Conservation (phyloP, 2,329 filamentous ascomycete genomes). For the Bretziella fagacearum region DNA sequence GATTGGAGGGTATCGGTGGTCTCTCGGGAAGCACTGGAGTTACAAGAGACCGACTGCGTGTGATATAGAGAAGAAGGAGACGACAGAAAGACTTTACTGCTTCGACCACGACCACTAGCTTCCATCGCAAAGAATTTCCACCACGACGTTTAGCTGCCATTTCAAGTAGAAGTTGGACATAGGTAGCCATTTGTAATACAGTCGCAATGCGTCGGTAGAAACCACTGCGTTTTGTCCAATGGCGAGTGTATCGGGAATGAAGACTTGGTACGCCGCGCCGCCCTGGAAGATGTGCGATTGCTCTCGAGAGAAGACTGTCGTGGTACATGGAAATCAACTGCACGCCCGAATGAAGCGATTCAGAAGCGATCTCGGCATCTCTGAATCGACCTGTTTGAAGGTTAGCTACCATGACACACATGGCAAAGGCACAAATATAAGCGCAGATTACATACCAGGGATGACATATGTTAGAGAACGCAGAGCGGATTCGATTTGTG, state of each 20-base stretch:
- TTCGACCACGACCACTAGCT: constrained; percentile 71
- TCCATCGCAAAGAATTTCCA: constrained; percentile 66
- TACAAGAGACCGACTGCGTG: constrained; percentile 65
- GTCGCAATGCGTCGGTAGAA: constrained; percentile 70
- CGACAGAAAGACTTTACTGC: constrained; percentile 72
- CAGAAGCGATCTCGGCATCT: constrained; percentile 87
- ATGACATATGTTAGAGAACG: constrained; percentile 92
- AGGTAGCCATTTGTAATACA: constrained; percentile 75
- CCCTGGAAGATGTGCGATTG: constrained; percentile 32
- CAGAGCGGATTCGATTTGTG: constrained; percentile 85
- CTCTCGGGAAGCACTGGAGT: constrained; percentile 74
- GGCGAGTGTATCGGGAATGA: constrained; percentile 49
- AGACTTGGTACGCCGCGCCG: constrained; percentile 28
- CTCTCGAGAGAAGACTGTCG: constrained; percentile 61
- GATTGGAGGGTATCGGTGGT: constrained; percentile 47
- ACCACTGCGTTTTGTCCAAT: constrained; percentile 44
- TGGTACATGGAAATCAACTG: constrained; percentile 87
- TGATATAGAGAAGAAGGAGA: constrained; percentile 63
- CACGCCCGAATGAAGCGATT: constrained; percentile 75
- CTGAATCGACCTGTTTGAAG: constrained; percentile 51
- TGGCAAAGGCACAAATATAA: neutral
- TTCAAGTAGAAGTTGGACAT: constrained; percentile 91
- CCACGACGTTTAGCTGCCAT: constrained; percentile 84
- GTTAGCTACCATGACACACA: neutral
- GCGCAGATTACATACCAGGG: constrained; percentile 50